Percentiles rank a stretch among this genome's conserved stretches.
These are phyloP conservation scores for Sporormia fimetaria DNA, from an alignment of 495 filamentous ascomycete species.

Conservation along the genomic window DNA sequence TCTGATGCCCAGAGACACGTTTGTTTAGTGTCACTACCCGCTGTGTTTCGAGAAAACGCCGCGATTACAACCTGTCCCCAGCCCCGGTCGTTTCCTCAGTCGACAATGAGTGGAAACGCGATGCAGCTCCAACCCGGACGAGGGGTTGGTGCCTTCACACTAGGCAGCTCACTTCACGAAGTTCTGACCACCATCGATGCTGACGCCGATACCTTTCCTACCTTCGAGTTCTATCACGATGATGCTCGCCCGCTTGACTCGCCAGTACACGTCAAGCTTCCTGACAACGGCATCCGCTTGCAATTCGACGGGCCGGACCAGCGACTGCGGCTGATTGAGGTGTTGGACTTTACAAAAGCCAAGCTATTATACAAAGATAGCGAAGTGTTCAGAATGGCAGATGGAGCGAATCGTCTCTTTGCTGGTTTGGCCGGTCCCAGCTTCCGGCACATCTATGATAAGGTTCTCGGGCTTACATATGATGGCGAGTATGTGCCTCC, in stretches of 20 bases:
- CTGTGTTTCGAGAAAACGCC: too few species aligned
- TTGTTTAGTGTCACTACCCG: too few species aligned
- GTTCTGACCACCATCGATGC: slow-evolving; percentile 74
- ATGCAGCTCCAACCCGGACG: slow-evolving; percentile 67
- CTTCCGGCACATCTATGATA: slow-evolving; percentile 85
- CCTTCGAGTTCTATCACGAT: slow-evolving; percentile 70
- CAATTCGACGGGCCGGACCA: slow-evolving; percentile 93
- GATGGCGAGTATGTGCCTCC: slow-evolving; percentile 78
- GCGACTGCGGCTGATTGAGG: slow-evolving; percentile 77
- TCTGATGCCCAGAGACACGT: too few species aligned
- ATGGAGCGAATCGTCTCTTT: slow-evolving; percentile 30
- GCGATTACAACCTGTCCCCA: too few species aligned
- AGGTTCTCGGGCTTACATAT: slow-evolving; percentile 81
- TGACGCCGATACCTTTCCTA: slow-evolving; percentile 67
- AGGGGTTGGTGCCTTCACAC: slow-evolving; percentile 65
- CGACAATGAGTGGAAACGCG: slow-evolving; percentile 17
- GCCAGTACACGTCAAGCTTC: slow-evolving; percentile 61
- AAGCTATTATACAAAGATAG: slow-evolving; percentile 72
- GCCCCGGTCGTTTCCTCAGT: too few species aligned
- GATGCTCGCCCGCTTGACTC: slow-evolving; percentile 54
- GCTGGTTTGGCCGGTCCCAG: slow-evolving; percentile 50
- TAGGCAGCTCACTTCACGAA: slow-evolving; percentile 85
- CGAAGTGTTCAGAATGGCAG: slow-evolving; percentile 60
- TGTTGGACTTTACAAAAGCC: slow-evolving; percentile 81
- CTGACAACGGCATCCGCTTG: slow-evolving; percentile 74